Conservation (phyloP, 176 grass and related monocot genomes). For the Carex pumila region DNA sequence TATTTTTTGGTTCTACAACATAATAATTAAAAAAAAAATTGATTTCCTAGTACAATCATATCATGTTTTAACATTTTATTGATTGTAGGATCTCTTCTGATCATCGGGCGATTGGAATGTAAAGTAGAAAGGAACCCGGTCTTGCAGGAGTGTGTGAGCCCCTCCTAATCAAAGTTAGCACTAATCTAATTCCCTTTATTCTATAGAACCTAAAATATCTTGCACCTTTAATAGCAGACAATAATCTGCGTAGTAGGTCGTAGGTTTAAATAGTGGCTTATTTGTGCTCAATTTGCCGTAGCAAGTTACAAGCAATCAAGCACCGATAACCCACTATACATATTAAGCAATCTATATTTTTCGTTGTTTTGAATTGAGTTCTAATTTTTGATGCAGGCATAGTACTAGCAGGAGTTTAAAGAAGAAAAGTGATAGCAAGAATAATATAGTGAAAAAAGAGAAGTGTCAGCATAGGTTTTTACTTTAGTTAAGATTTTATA, state of each 20-base stretch:
- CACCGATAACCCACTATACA: neutral
- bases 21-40: neutral
- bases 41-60: neutral
- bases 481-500: slow-evolving; percentile 40
- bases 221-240: slow-evolving; percentile 18
- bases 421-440: slow-evolving; percentile 53
- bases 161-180: slow-evolving; percentile 65
- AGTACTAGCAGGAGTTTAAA: slow-evolving; percentile 49
- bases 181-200: slow-evolving; percentile 12
- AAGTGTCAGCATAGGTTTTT: slow-evolving; percentile 51
- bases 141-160: slow-evolving; percentile 30
- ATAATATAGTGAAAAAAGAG: slow-evolving; percentile 56
- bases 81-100: slow-evolving; percentile 59
- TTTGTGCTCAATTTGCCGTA: neutral
- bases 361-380: neutral
- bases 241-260: neutral
- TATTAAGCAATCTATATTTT: neutral
- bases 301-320: neutral
- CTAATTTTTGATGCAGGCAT: slow-evolving; percentile 36
- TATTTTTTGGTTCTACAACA: neutral
- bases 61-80: slow-evolving; percentile 27
- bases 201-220: neutral
- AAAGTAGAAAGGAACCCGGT: slow-evolving; percentile 35
- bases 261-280: neutral
- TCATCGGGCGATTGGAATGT: slow-evolving; percentile 76